Evolutionary conservation across 108 stramenopile genomes (phyloP).

Genomic region (Nannochloropsis oceanica): DNA sequence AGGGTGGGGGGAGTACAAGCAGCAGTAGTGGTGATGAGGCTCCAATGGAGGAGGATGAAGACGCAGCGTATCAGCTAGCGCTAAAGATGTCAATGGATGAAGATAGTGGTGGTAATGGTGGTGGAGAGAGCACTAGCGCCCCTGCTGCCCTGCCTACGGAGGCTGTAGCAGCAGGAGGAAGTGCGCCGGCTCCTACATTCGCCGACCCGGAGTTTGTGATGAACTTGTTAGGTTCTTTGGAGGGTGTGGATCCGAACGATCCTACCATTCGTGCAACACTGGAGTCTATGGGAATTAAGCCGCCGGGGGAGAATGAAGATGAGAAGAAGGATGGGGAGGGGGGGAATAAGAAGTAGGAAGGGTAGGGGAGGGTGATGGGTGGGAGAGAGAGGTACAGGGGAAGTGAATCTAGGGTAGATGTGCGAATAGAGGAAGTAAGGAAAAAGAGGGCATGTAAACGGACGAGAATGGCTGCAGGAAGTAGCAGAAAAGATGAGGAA

Average conservation of each 20-base stretch:
- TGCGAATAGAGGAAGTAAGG: no score
- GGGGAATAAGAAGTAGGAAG: background rate
- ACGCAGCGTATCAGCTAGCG: constrained; percentile 72
- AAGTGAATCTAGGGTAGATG: background rate
- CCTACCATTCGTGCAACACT: constrained; percentile 70
- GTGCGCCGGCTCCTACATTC: constrained; percentile 35
- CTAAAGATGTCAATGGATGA: constrained; percentile 65
- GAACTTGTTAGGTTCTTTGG: constrained; percentile 58
- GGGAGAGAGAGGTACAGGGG: background rate
- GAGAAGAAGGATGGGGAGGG: background rate
- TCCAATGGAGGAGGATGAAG: constrained; percentile 53
- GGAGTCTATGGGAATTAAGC: background rate
- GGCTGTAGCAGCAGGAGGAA: background rate
- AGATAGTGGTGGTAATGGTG: background rate
- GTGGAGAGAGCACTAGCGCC: background rate
- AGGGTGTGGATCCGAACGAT: constrained; percentile 78
- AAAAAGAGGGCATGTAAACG: no score
- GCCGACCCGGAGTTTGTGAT: constrained; percentile 57
- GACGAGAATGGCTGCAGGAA: no score
- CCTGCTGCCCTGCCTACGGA: background rate
- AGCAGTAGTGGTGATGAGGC: constrained; percentile 2
- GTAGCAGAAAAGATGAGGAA: no score
- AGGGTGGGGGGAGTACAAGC: constrained; percentile 3
- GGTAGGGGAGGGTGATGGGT: background rate
- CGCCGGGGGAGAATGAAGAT: background rate